A percentile compares a stretch with the other conserved stretches of the same genome.
Evolutionary conservation across 169 alveolate genomes (phyloP).

Genomic region (Plasmodium cynomolgi): DNA sequence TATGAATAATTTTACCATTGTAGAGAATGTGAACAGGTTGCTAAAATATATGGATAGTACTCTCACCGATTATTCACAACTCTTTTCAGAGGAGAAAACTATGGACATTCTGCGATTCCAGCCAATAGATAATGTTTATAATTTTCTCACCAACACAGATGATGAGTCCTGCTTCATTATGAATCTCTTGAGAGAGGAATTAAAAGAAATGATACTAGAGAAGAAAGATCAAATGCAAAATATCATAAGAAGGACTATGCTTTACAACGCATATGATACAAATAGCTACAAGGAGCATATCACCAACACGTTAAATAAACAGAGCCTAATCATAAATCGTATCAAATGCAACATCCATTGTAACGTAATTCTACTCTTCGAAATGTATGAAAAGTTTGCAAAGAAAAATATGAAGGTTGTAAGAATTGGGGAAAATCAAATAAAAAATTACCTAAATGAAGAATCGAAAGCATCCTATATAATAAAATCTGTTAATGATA

Average conservation of each 20-base stretch:
- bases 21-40: conserved; percentile 38
- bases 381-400: conserved; percentile 35
- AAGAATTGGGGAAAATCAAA: conserved; percentile 24
- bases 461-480: conserved; percentile 4
- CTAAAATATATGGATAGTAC: conserved; percentile 42
- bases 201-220: conserved; percentile 53
- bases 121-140: conserved; percentile 2
- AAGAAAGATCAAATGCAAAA: conserved; percentile 69
- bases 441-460: conserved; percentile 39
- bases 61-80: conserved; percentile 19
- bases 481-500: conserved; percentile 35
- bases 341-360: conserved; percentile 28
- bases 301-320: conserved; percentile 37
- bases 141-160: conserved; percentile 35
- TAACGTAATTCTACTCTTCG: conserved; percentile 15
- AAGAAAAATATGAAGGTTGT: conserved; percentile 42
- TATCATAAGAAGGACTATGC: conserved; percentile 12
- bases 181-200: conserved; percentile 34
- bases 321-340: conserved; percentile 26
- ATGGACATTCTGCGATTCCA: conserved; percentile 66
- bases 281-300: conserved; percentile 57
- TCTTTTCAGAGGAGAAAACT: conserved; percentile 20
- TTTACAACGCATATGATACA: conserved; percentile 13
- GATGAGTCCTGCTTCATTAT: conserved; percentile 65
- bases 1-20: conserved; percentile 45